Evolutionary conservation across 164 flowering plant genomes (phyloP).

Genomic region (Liquidambar formosana): DNA sequence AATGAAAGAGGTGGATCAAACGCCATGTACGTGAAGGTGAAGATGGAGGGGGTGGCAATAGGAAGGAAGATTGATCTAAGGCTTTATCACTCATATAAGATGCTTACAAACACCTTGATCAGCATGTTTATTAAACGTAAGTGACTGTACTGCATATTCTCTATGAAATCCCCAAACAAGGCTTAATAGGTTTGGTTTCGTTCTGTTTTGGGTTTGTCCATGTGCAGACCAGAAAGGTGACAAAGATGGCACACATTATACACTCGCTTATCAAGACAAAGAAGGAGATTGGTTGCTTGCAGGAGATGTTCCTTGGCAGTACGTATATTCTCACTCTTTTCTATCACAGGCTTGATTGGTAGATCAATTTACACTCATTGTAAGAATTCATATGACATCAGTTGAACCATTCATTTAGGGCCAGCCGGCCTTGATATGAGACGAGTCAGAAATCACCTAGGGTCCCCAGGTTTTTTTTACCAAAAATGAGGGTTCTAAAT

Average conservation of each 20-base stretch:
- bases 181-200: background rate
- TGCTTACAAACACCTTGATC: constrained; percentile 32
- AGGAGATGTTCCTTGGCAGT: constrained; percentile 70
- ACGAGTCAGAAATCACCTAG: too few species aligned
- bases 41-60: constrained; percentile 61
- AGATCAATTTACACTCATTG: too few species aligned
- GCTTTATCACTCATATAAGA: constrained; percentile 39
- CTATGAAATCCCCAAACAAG: background rate
- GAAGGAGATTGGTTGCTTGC: constrained; percentile 79
- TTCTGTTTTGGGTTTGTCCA: background rate
- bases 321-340: constrained; percentile 8
- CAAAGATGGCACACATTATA: constrained; percentile 11
- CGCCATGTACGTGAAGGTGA: constrained; percentile 57
- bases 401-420: too few species aligned
- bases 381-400: too few species aligned
- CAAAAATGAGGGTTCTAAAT: too few species aligned
- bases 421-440: too few species aligned
- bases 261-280: constrained; percentile 51
- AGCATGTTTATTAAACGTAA: constrained; percentile 55
- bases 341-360: too few species aligned
- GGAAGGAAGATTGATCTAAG: constrained; percentile 55
- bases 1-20: background rate
- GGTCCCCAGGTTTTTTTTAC: too few species aligned
- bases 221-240: constrained; percentile 24
- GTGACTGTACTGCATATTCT: background rate